Conservation (phyloP, 2,329 filamentous ascomycete genomes). For the Colletotrichum australisinense region DNA sequence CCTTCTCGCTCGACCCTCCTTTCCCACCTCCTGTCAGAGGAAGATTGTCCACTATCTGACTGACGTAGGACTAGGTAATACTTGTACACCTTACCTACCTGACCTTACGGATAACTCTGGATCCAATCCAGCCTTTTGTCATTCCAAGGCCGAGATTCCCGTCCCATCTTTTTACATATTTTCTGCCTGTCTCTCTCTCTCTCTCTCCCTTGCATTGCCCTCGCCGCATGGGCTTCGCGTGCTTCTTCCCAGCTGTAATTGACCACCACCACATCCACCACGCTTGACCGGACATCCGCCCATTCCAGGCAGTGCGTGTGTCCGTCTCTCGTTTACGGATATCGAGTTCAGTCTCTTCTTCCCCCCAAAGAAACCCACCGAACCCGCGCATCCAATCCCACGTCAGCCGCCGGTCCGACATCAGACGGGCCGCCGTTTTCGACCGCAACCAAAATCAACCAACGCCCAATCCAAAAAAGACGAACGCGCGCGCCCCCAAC, state of each 20-base stretch:
- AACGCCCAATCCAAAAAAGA: slow-evolving; percentile 12
- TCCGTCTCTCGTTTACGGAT: background rate
- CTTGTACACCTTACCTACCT: too few relatives aligned
- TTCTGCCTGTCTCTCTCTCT: background rate
- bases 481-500: slow-evolving; percentile 11
- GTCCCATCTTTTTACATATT: background rate
- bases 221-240: background rate
- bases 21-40: slow-evolving; percentile 25
- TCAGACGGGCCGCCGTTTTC: slow-evolving; percentile 29
- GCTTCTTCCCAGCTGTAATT: background rate
- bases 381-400: slow-evolving; percentile 1
- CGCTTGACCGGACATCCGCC: background rate
- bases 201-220: background rate
- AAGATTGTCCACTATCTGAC: slow-evolving; percentile 24
- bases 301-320: background rate
- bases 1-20: slow-evolving; percentile 29
- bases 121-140: background rate
- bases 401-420: slow-evolving; percentile 20
- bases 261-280: background rate
- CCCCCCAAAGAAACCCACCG: background rate
- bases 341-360: background rate
- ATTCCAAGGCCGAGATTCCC: background rate
- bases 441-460: slow-evolving; percentile 6
- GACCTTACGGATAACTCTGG: too few relatives aligned
- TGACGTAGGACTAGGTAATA: slow-evolving; percentile 15